These are phyloP conservation scores for Kwoniella shivajii DNA, from an alignment of 1,284 basidiomycete genomes.

Conservation along the genomic window DNA sequence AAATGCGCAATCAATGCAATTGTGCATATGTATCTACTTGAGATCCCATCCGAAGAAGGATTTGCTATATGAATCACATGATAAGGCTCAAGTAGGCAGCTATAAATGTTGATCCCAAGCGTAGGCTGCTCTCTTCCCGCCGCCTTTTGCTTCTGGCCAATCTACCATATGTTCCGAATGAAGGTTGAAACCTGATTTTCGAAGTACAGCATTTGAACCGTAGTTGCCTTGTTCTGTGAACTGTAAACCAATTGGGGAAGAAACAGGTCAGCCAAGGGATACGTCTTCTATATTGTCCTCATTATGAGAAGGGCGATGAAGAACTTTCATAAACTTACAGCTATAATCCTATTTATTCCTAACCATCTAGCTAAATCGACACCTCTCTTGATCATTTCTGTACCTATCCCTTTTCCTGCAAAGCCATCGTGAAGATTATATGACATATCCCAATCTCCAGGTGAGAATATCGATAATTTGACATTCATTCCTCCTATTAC, in stretches of 20 bases:
- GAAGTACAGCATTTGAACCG: not conserved
- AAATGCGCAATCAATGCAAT: too few relatives aligned
- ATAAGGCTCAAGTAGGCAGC: too few relatives aligned
- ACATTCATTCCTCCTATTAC: conserved; percentile 11
- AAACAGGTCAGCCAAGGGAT: too few relatives aligned
- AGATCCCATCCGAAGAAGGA: too few relatives aligned
- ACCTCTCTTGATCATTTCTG: conserved; percentile 6
- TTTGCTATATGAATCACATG: too few relatives aligned
- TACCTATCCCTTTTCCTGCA: conserved; percentile 13
- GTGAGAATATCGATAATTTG: not conserved
- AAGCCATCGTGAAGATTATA: conserved; percentile 10
- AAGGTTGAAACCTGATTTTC: conserved; percentile 2
- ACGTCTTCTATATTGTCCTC: too few relatives aligned
- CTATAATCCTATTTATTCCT: conserved; percentile 6
- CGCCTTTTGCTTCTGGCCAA: conserved; percentile 5
- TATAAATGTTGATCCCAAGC: too few relatives aligned
- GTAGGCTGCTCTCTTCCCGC: not conserved
- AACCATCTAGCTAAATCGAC: conserved; percentile 3
- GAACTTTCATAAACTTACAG: conserved; percentile 7
- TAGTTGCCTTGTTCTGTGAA: conserved; percentile 5
- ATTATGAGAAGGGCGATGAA: not conserved
- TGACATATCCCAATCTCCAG: conserved; percentile 9
- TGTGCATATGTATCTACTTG: too few relatives aligned
- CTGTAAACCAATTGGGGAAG: too few relatives aligned
- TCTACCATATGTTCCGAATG: not conserved